Evolutionary conservation across 2,329 filamentous ascomycete genomes (phyloP).

Genomic region (Falciphora oryzae): DNA sequence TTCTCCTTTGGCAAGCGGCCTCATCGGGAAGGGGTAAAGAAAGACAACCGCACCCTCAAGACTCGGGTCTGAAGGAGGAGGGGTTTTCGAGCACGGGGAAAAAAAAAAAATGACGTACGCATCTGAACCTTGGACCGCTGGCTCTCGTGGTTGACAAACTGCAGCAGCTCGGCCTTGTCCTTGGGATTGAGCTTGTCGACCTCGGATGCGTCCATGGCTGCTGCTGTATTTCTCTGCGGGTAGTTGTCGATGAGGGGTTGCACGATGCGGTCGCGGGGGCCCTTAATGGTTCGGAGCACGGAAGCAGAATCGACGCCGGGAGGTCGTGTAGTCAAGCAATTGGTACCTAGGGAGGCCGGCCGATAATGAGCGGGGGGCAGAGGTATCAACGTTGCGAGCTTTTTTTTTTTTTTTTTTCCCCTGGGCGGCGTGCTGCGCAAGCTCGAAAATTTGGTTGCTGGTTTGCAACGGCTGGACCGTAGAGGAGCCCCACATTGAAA

Average conservation of each 20-base stretch:
- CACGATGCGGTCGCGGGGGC: not conserved
- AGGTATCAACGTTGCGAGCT: no score
- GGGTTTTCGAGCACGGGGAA: not conserved
- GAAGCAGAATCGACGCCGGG: not conserved
- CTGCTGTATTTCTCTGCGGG: not conserved
- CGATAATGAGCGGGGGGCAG: not conserved
- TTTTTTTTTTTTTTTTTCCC: no score
- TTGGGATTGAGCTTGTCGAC: slow-evolving; percentile 69
- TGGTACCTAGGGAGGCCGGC: no score
- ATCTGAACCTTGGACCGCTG: slow-evolving; percentile 68
- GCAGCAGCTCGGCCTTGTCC: slow-evolving; percentile 82
- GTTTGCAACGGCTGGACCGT: no score
- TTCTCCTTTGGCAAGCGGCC: no score
- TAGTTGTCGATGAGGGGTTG: not conserved
- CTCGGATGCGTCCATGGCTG: slow-evolving; percentile 48
- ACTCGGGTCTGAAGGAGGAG: not conserved
- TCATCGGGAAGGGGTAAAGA: not conserved
- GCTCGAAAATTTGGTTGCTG: not conserved
- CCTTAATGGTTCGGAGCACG: not conserved
- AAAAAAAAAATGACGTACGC: slow-evolving; percentile 52
- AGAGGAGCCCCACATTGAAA: no score
- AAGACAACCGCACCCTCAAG: not conserved
- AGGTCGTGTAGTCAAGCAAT: not conserved
- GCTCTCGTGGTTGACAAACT: slow-evolving; percentile 77
- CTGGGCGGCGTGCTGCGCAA: not conserved